Evolutionary conservation across 805 yeast genomes (phyloP), one percentile per base, ranked within the genome.

Genomic region (Dipodascus albidus): DNA sequence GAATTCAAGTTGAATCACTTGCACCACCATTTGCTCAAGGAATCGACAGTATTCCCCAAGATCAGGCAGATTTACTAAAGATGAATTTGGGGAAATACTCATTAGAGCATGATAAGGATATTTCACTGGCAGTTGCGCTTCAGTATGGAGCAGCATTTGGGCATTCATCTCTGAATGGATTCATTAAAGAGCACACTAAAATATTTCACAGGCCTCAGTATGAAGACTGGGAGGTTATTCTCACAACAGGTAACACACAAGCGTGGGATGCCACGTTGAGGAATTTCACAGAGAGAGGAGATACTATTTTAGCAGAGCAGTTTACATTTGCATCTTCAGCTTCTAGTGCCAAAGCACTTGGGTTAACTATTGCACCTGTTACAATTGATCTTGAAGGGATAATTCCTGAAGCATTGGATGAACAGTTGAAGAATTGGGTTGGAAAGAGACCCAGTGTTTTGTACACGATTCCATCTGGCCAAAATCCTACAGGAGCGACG

Each of bases 401-500:
- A 33, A 63, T 81, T 49, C 85, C 87, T 1, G 78, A 73, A 14
- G 74, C 74, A 31, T 70, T 87, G 55, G 82, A 72, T 3, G 72
- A 72, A 48, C 58, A 76, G 47, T 74, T 87, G 60, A 74, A 72
- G 48, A 74, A 75, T 59, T 88, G 93, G 93, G 77, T 75, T 2
- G 69, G 73, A 47, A 61, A 76, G 72, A 53, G 75, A 67, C 62
- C 67, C 72, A 70, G 71, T 58, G 52, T 66, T 41, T 59, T 67
- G 52, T 86, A 86, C 69, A 77, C 87, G 14, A 83, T 86, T 64
- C 80, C 86, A 47, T 81, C 88, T 11, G 95, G 95, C 49, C 95
- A 87, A 67, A 87, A 87, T 70, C 96, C 96, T 50, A 81, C 89
- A 15, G 95, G 95, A 4, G 75, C 82, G 17, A 78, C 84, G 2